Evolutionary conservation across 2,329 filamentous ascomycete genomes (phyloP).

Genomic region (Ampelomyces quisqualis): DNA sequence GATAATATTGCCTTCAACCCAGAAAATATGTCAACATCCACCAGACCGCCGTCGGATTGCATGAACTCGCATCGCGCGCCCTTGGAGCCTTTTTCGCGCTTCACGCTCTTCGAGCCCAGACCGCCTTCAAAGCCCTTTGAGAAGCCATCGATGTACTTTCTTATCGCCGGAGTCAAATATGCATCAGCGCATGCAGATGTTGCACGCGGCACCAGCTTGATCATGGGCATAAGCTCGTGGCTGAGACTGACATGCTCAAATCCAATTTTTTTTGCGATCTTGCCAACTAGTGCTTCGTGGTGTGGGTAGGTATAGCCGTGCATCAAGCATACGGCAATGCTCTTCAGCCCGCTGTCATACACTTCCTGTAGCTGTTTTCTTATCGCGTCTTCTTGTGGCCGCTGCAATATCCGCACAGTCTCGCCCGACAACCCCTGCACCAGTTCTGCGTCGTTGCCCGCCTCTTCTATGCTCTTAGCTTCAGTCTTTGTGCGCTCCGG

Average conservation of each 20-base stretch:
- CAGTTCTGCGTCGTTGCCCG: slow-evolving; percentile 53
- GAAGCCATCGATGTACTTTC: slow-evolving; percentile 76
- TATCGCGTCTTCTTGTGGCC: slow-evolving; percentile 61
- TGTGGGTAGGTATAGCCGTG: slow-evolving; percentile 89
- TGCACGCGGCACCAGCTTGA: slow-evolving; percentile 73
- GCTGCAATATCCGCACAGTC: slow-evolving; percentile 67
- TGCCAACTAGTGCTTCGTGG: slow-evolving; percentile 77
- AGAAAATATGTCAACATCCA: slow-evolving; percentile 77
- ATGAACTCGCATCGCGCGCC: slow-evolving; percentile 91
- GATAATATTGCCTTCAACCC: slow-evolving; percentile 83
- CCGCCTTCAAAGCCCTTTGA: slow-evolving; percentile 78
- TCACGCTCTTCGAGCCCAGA: slow-evolving; percentile 73
- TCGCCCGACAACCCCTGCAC: slow-evolving; percentile 74
- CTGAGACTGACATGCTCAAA: slow-evolving; percentile 80
- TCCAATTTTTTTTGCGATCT: slow-evolving; percentile 75
- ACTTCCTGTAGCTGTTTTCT: slow-evolving; percentile 64
- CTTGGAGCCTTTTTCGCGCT: slow-evolving; percentile 62
- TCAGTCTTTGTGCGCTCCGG: slow-evolving; percentile 64
- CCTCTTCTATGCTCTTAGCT: slow-evolving; percentile 53
- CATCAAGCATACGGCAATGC: slow-evolving; percentile 87
- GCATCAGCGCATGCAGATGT: slow-evolving; percentile 79
- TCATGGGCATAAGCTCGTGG: slow-evolving; percentile 84
- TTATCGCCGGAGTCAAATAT: slow-evolving; percentile 76
- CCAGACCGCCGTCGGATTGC: slow-evolving; percentile 77
- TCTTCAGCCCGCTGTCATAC: slow-evolving; percentile 69